Evolutionary conservation across 1,284 basidiomycete genomes (phyloP), one percentile per base, ranked within the genome.

Genomic region (Blastosporella zonata): DNA sequence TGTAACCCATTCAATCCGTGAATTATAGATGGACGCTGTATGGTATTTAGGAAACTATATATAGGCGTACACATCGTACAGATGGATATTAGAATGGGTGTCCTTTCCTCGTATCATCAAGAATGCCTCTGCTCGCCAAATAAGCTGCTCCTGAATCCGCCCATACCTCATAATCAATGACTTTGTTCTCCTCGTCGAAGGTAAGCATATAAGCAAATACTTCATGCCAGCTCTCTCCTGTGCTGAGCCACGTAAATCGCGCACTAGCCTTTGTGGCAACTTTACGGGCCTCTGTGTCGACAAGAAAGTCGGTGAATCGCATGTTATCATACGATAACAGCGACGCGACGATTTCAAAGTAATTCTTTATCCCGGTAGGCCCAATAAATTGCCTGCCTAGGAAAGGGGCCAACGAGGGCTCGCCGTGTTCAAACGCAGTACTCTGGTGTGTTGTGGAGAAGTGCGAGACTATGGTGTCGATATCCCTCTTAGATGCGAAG

Each of bases 61-160:
- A n/a, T n/a, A n/a, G n/a, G n/a, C n/a, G n/a, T n/a, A n/a, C n/a
- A n/a, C n/a, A n/a, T n/a, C n/a, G n/a, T n/a, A n/a, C n/a, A n/a
- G n/a, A n/a, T n/a, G n/a, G n/a, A n/a, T n/a, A n/a, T n/a, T n/a
- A n/a, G n/a, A n/a, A n/a, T n/a, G n/a, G 6, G 9, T 6, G 25
- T 23, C 34, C 25, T 41, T 39, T 42, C 17, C 47, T 56, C n/a
- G 31, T 41, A 31, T 66, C 61, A 28, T 60, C 54, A 37, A 82
- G 59, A 58, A 70, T 59, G n/a, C 83, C 81, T 33, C 63, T 67
- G 27, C 75, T 71, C 5, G 82, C 82, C 25, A 85, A 69, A 62
- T 82, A 82, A 12, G 78, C 75, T 6, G 81, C 77, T 7, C 81
- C 82, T 3, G 81, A 77, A 61, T 86, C 83, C 10, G 79, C 81